Evolutionary conservation across 2,329 filamentous ascomycete species (phyloP), one percentile per base, ranked within the genome.

Genomic region (Teratosphaeria epicoccoides): DNA sequence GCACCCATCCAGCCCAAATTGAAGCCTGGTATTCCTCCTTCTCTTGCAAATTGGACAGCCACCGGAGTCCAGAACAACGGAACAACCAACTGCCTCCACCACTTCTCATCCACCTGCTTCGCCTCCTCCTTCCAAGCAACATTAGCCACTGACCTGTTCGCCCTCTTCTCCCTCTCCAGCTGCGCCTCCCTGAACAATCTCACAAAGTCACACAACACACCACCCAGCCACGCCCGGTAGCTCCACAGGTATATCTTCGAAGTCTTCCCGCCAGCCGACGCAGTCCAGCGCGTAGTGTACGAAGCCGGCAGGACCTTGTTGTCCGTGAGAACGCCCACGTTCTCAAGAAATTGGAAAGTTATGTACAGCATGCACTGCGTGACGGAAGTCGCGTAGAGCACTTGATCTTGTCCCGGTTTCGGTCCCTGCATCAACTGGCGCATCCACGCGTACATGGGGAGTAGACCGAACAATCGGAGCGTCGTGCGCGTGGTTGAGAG

Each of bases 401-500:
- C 67, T 6, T 60, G 52, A 53, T 74, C 71, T 46, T 70, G 62
- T 47, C 68, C 70, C 2, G 65, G 63, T 58, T 73, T 72, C 7
- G 68, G 68, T 12, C 70, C 71, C 14, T 68, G 59, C 24, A 68
- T 57, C 6, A 74, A 64, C 20, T 68, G 66, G 25, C 71, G 66
- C 46, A 71, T 59, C 70, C 71, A 72, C 44, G 71, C 69, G 60
- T 74, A 74, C 25, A 74, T 63, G 3, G 71, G 71, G 37, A 72
- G 63, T 17, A 70, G 60, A 40, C 70, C 71, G 50, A 73, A 69
- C 24, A 73, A 63, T 44, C 71, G 70, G 43, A 74, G 68, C 2
- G 69, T 73, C 25, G 70, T 72, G 52, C 71, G 68, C 49, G 70
- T 66, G 51, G 66, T 67, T 17, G 69, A 70, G 52, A 74, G 63